Conservation (phyloP, 805 yeast species). For the Isabelozyma rhagii region DNA sequence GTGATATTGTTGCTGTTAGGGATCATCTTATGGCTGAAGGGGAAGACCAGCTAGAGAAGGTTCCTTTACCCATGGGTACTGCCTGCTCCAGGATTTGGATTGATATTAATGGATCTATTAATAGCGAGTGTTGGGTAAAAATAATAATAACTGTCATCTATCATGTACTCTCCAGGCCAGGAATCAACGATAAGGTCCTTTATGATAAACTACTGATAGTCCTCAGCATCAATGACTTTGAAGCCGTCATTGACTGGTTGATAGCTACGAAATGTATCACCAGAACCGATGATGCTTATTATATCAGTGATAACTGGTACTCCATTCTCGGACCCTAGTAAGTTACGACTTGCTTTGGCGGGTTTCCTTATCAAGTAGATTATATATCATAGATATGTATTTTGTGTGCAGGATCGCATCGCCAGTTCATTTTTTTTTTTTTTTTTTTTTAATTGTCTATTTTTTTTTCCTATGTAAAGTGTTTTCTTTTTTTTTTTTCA, state of each 20-base stretch:
- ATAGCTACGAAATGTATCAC: slow-evolving; percentile 32
- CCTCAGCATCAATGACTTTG: slow-evolving; percentile 25
- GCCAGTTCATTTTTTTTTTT: background rate
- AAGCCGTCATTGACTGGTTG: slow-evolving; percentile 38
- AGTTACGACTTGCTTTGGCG: background rate
- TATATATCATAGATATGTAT: background rate
- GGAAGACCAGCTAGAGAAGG: slow-evolving; percentile 5
- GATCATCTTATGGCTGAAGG: slow-evolving; percentile 4
- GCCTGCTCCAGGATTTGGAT: slow-evolving; percentile 75
- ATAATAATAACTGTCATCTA: slow-evolving; percentile 45
- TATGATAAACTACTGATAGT: slow-evolving; percentile 25
- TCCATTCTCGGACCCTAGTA: slow-evolving; percentile 27
- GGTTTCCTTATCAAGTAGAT: background rate
- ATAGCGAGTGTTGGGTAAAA: slow-evolving; percentile 57
- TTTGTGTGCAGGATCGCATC: slow-evolving; percentile 3
- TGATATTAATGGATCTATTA: slow-evolving; percentile 59
- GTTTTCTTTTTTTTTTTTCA: background rate
- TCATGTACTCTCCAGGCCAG: slow-evolving; percentile 35
- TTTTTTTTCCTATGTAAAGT: background rate
- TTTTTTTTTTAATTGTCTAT: background rate
- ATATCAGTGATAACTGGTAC: slow-evolving; percentile 48
- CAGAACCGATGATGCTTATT: slow-evolving; percentile 36
- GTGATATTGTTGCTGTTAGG: slow-evolving; percentile 52
- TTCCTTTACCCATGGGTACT: slow-evolving; percentile 54
- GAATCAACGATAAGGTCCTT: slow-evolving; percentile 21